A percentile compares a stretch with the other conserved stretches of the same genome.
Conservation (phyloP, 495 filamentous ascomycete genomes). For the Pyrenopolyporus hunteri region DNA sequence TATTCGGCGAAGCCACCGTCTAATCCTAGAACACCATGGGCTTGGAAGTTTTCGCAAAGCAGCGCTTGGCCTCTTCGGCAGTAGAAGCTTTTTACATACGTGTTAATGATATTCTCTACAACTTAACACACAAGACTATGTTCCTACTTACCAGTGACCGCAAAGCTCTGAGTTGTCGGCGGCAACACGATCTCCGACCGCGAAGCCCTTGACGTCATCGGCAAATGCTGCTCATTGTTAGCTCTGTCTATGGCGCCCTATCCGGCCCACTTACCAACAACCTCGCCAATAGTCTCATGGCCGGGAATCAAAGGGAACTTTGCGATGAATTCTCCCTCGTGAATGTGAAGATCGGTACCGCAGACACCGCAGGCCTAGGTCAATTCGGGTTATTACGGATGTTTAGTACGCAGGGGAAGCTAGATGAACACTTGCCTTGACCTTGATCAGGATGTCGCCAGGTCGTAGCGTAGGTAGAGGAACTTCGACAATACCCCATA, state of each 20-base stretch:
- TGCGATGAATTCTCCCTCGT: constrained; percentile 57
- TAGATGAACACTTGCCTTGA: constrained; percentile 51
- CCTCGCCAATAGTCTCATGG: constrained; percentile 63
- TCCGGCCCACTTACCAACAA: constrained; percentile 45
- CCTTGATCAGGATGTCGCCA: constrained; percentile 66
- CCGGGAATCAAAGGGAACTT: constrained; percentile 51
- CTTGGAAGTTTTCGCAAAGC: constrained; percentile 72
- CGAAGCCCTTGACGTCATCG: constrained; percentile 64
- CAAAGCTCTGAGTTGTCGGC: constrained; percentile 69
- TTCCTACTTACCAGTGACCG: constrained; percentile 60
- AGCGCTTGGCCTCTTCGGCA: constrained; percentile 71
- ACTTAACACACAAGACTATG: neutral
- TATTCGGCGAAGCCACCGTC: constrained; percentile 77
- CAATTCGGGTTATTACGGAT: constrained; percentile 20
- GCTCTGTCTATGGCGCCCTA: neutral
- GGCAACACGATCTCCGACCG: constrained; percentile 69
- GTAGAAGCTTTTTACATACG: constrained; percentile 59
- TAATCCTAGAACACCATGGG: constrained; percentile 65
- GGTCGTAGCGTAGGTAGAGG: constrained; percentile 65
- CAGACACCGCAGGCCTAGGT: constrained; percentile 67
- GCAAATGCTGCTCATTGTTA: constrained; percentile 27
- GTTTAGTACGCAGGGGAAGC: neutral
- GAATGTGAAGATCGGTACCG: constrained; percentile 68
- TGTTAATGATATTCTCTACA: constrained; percentile 6
- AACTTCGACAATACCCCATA: constrained; percentile 63